Base-by-base conservation (phyloP, 140 eudicot species). In the Cichorium intybus region DNA sequence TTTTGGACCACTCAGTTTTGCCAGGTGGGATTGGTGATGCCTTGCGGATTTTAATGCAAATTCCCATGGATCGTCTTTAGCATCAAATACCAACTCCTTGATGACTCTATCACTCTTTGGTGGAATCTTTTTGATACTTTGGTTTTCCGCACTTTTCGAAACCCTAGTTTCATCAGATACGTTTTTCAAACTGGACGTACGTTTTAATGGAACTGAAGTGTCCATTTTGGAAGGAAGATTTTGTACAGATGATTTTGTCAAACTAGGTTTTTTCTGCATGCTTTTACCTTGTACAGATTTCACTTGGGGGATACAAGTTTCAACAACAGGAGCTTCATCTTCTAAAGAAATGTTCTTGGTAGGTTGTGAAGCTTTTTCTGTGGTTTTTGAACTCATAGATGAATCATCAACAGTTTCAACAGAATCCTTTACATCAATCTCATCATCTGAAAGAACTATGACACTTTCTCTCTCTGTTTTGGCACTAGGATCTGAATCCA, bases 401-500 rank as follows among this genome's bases (percentile, higher is more conserved):
- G 57, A 35, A 58, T 37, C 39, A 31, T 39, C 29, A 55, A 47
- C 48, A 66, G 59, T 62, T 64, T 23, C 4, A 4, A 53, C 60
- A 21, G 67, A 47, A 72, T 58, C 52, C 27, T 64, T 76, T 48
- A 33, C 39, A 48, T 79, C 95, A 15, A 45, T 61, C 81, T 93
- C 97, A 67, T 88, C 99, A 57, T 85, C 99, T 23, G 96, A 83
- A 72, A 85, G 83, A 76, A 93, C 43, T 67, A 89, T 69, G 56
- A 80, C 62, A 33, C 54, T 59, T 26, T 73, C 85, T 69, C 37
- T 71, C 62, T 74, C 81, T 39, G 14, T 18, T 41, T 63, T 72
- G 21, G 51, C 62, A 35, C 70, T 35, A 68, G 47, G 39, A 60
- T 64, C 80, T 10, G 84, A 73, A 66, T 66, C 78, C 64, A 58